Evolutionary conservation across 139 green algal species (phyloP).

Genomic region (Chlorella sp.): DNA sequence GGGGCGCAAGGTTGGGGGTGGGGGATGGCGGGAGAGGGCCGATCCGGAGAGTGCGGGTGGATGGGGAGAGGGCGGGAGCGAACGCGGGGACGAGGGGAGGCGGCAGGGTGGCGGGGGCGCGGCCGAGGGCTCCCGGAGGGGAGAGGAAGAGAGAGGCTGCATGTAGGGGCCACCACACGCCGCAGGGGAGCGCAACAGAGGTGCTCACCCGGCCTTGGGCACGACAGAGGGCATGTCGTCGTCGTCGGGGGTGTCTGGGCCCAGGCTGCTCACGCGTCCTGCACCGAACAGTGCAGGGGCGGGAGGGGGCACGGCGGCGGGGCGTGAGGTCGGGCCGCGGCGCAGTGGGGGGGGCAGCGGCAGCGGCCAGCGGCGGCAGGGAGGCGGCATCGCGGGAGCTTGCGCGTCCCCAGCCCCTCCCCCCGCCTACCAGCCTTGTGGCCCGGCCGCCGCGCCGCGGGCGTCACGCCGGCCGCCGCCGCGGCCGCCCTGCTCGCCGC

Average conservation of each 20-base stretch:
- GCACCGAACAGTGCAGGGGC: no score
- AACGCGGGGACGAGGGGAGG: background rate
- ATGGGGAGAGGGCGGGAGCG: background rate
- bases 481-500: slow-evolving; percentile 16
- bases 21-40: background rate
- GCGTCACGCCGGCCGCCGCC: background rate
- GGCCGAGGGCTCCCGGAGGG: no score
- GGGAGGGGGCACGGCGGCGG: background rate
- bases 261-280: no score
- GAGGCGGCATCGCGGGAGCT: background rate
- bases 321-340: background rate
- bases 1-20: background rate
- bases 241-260: no score
- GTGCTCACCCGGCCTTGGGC: no score
- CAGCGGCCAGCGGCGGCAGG: background rate
- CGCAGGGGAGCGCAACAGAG: no score
- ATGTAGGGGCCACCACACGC: no score
- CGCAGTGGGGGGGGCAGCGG: background rate
- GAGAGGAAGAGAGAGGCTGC: no score
- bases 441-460: slow-evolving; percentile 6
- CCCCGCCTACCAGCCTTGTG: no score
- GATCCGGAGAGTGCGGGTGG: background rate
- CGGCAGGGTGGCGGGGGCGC: background rate
- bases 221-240: no score
- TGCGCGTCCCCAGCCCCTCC: background rate